These are phyloP conservation scores for Diutina pseudorugosa DNA, from an alignment of 1,139 yeast species.

Conservation along the genomic window DNA sequence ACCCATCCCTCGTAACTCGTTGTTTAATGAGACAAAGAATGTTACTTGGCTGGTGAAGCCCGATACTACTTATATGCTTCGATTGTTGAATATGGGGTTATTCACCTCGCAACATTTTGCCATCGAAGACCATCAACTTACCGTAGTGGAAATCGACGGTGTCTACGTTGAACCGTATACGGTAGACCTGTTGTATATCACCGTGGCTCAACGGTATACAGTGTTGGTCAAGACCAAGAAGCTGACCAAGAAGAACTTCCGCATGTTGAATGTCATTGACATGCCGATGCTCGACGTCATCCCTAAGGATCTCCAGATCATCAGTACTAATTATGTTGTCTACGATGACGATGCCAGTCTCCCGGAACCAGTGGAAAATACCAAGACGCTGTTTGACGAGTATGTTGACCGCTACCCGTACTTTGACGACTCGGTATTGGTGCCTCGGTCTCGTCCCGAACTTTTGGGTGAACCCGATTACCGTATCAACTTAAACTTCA, in stretches of 20 bases:
- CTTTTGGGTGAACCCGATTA: constrained; percentile 48
- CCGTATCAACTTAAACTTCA: constrained; percentile 43
- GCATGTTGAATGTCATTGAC: constrained; percentile 51
- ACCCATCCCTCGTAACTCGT: constrained; percentile 69
- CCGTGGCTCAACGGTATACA: constrained; percentile 63
- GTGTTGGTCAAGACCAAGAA: constrained; percentile 46
- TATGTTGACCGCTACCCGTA: constrained; percentile 14
- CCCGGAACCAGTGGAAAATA: constrained; percentile 8
- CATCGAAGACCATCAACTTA: constrained; percentile 74
- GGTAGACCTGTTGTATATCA: constrained; percentile 46
- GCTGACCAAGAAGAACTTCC: constrained; percentile 16
- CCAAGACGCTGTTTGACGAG: constrained; percentile 10
- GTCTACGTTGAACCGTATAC: constrained; percentile 44
- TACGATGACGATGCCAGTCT: constrained; percentile 21
- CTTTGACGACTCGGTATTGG: constrained; percentile 45
- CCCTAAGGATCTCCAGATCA: constrained; percentile 40
- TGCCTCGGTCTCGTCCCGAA: constrained; percentile 29
- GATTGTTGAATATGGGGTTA: constrained; percentile 75
- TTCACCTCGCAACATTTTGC: constrained; percentile 78
- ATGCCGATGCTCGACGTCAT: constrained; percentile 53
- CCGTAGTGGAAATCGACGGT: constrained; percentile 77
- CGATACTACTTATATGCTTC: constrained; percentile 64
- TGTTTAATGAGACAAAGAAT: constrained; percentile 66
- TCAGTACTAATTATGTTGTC: constrained; percentile 41
- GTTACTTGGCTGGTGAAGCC: constrained; percentile 63